Base-by-base conservation (phyloP, 2,329 filamentous ascomycete genomes). In the Diaporthe citri region DNA sequence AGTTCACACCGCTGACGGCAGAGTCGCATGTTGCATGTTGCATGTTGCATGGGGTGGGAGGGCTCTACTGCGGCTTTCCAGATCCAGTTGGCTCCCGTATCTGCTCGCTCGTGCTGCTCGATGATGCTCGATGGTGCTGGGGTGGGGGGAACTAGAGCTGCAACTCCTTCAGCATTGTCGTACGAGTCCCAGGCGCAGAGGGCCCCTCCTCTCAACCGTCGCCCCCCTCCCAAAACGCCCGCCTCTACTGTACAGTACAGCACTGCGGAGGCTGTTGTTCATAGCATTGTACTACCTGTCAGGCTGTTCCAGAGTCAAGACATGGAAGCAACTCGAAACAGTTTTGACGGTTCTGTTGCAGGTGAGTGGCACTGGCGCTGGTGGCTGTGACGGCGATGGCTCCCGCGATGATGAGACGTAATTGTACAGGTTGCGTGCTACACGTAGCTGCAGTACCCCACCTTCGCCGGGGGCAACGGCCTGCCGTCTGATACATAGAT, bases 1-100 rank as follows among this genome's bases (percentile, higher is more conserved):
- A 69, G 34, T 69, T 69, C 64, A 69, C 64, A 69, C 64, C 64
- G 64, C 64, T 55, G 64, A 55, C 64, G 64, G 48, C 64, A 69
- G 48, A 55, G 64, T 69, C 48, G 64, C 64, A 67, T 67, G 46
- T 67, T 52, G 64, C 64, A 55, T 55, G 64, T 66, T 34, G 60
- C 60, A 25, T 48, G 41, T 28, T 17, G 59, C 36, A 41, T 60
- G 60, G 20, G 10, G 43, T n/a, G 60, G 62, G 46, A 22, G 22
- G n/a, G 41, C 60, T 64, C 25, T 36, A 25, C 62, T 52, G 62
- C 62, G 31, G 62, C 46, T 67, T 52, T 31, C 46, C 64, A 67
- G 12, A 52, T 67, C 64, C 46, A 67, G 64, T 67, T 52, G 64
- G 64, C 46, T 28, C 64, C 64, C 46, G 64, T 52, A 52, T 39